Evolutionary conservation across 2,329 filamentous ascomycete species (phyloP).

Genomic region (Fusarium concolor): DNA sequence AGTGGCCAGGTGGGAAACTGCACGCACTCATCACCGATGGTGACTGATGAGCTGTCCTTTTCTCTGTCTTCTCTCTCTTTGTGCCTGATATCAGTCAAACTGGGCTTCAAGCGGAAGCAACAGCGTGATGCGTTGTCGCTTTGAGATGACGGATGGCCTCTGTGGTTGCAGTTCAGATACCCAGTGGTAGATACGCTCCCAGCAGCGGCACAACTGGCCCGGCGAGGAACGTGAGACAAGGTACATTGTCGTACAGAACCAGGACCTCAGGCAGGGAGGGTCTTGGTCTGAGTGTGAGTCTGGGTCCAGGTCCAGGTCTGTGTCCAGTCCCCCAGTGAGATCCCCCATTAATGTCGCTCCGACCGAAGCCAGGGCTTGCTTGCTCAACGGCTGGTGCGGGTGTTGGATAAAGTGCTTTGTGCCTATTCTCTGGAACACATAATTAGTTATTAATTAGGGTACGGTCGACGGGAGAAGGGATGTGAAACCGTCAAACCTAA

Average conservation of each 20-base stretch:
- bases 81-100: slow-evolving; percentile 20
- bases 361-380: slow-evolving; percentile 26
- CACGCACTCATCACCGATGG: slow-evolving; percentile 15
- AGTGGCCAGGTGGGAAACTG: slow-evolving; percentile 17
- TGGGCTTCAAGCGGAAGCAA: neutral
- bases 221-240: slow-evolving; percentile 16
- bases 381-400: slow-evolving; percentile 22
- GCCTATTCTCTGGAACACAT: slow-evolving; percentile 20
- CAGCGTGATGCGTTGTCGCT: slow-evolving; percentile 26
- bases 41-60: slow-evolving; percentile 35
- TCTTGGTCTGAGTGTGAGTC: neutral
- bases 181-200: neutral
- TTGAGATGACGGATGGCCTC: slow-evolving; percentile 13
- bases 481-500: neutral
- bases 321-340: slow-evolving; percentile 15
- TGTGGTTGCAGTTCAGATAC: neutral
- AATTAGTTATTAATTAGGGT: neutral
- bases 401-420: slow-evolving; percentile 31
- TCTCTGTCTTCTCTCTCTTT: slow-evolving; percentile 5
- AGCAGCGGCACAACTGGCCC: slow-evolving; percentile 7
- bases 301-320: neutral
- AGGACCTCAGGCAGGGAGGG: slow-evolving; percentile 12
- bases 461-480: neutral
- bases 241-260: slow-evolving; percentile 20
- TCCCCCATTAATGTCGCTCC: slow-evolving; percentile 25